phyloP scores from a whole-genome alignment of 73 alveolate genomes.

The Blepharisma stoltei region DNA sequence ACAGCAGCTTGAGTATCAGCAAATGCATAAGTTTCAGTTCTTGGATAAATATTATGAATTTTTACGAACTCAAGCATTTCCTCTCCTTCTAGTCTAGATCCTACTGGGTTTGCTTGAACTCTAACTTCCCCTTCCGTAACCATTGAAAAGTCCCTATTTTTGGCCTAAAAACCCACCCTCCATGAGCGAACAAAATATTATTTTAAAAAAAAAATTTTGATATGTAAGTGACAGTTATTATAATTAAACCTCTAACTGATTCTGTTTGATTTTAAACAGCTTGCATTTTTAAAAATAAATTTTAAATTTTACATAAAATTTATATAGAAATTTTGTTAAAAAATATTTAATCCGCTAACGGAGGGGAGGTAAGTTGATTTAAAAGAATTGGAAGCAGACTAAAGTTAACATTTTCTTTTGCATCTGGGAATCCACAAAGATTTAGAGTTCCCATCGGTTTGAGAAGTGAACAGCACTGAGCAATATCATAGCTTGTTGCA shows the following conservation, averaged over 20 bases:
- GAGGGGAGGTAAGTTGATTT: conserved; percentile 34
- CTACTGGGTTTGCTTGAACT: too few species aligned
- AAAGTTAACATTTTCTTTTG: conserved; percentile 37
- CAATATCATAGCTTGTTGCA: conserved; percentile 34
- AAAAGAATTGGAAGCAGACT: conserved; percentile 40
- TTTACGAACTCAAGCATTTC: conserved; percentile 40
- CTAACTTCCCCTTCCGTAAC: too few species aligned
- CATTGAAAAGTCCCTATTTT: too few species aligned
- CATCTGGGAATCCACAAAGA: conserved; percentile 61
- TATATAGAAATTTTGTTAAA: too few species aligned
- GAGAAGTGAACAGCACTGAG: conserved; percentile 32
- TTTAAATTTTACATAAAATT: too few species aligned
- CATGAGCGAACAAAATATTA: too few species aligned
- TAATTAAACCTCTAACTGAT: too few species aligned
- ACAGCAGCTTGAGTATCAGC: neutral
- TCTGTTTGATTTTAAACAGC: too few species aligned
- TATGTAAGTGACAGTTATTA: too few species aligned
- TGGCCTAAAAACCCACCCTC: too few species aligned
- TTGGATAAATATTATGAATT: conserved; percentile 42
- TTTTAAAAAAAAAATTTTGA: too few species aligned
- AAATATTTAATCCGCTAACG: neutral
- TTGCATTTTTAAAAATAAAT: too few species aligned
- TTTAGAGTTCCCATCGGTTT: conserved; percentile 46
- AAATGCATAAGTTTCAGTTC: conserved; percentile 23
- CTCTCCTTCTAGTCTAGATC: neutral